Evolutionary conservation across 2,329 filamentous ascomycete genomes (phyloP).

Genomic region (Ophiostoma quercus): DNA sequence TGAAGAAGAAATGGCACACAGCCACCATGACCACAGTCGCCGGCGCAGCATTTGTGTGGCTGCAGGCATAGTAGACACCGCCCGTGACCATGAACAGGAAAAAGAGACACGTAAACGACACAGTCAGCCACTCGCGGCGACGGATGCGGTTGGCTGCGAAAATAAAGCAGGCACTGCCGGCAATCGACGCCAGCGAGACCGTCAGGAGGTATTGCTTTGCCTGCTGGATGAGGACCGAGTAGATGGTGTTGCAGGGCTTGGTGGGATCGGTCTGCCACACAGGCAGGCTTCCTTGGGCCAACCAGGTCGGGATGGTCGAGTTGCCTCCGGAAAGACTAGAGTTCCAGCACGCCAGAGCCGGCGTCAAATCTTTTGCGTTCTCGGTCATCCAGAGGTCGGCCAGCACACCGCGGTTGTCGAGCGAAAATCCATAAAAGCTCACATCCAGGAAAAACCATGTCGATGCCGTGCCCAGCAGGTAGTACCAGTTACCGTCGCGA

Average conservation of each 20-base stretch:
- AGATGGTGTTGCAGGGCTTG: conserved; percentile 48
- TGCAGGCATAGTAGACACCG: conserved; percentile 46
- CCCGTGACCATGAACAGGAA: conserved; percentile 47
- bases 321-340: conserved; percentile 41
- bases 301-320: conserved; percentile 43
- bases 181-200: conserved; percentile 48
- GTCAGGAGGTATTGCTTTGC: conserved; percentile 50
- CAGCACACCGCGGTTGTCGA: conserved; percentile 43
- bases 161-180: conserved; percentile 47
- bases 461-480: conserved; percentile 42
- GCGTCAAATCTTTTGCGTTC: conserved; percentile 34
- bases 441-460: conserved; percentile 53
- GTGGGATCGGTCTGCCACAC: conserved; percentile 48
- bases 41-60: conserved; percentile 39
- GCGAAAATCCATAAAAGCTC: conserved; percentile 53
- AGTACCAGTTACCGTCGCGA: conserved; percentile 44
- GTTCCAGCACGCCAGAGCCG: conserved; percentile 44
- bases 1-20: conserved; percentile 51
- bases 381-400: conserved; percentile 42
- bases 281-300: conserved; percentile 36
- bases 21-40: conserved; percentile 49
- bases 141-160: conserved; percentile 45
- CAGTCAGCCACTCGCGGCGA: conserved; percentile 46
- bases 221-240: conserved; percentile 48
- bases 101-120: conserved; percentile 45